Conservation (phyloP, 345 rosid species). For the Acer campestre region DNA sequence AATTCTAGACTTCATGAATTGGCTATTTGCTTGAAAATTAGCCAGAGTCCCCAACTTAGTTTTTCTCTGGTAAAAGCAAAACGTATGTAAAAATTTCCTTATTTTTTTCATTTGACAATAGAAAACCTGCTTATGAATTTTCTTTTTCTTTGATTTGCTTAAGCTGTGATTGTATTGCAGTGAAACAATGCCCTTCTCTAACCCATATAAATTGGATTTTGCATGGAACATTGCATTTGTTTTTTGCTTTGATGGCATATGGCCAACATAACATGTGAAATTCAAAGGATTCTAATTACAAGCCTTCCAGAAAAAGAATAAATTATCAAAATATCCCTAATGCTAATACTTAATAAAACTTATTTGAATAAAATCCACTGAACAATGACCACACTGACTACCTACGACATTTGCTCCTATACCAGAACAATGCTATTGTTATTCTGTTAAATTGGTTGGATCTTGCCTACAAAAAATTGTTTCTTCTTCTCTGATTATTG, state of each 20-base stretch:
- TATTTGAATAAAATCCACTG: neutral
- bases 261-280: neutral
- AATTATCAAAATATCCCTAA: neutral
- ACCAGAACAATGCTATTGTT: neutral
- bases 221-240: neutral
- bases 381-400: neutral
- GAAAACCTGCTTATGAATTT: neutral
- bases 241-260: neutral
- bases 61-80: conserved; percentile 46
- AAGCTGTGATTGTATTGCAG: neutral
- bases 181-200: neutral
- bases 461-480: neutral
- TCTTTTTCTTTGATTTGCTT: neutral
- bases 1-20: conserved; percentile 61
- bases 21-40: conserved; percentile 48
- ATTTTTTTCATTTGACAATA: neutral
- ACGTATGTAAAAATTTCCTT: conserved; percentile 33
- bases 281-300: neutral
- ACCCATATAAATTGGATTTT: conserved; percentile 2
- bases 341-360: neutral
- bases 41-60: conserved; percentile 39
- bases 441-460: neutral
- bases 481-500: conserved; percentile 6
- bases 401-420: neutral
- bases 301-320: neutral